Evolutionary conservation across 164 flowering plant species (phyloP), one percentile per base, ranked within the genome.

Genomic region (Macadamia tetraphylla): DNA sequence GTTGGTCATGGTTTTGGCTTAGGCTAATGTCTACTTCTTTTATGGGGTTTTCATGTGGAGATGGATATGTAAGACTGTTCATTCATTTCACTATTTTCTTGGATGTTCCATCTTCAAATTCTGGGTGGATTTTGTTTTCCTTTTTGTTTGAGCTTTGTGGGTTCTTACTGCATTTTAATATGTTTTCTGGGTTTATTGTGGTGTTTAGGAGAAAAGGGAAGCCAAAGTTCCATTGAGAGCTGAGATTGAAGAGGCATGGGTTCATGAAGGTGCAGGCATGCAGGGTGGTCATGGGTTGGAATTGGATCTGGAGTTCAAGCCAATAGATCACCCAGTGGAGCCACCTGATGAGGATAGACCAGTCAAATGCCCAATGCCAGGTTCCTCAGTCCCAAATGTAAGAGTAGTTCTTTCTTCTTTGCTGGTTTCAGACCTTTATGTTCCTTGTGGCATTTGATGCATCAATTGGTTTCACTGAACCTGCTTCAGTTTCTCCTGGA

Each of bases 291-390:
- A 56, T 40, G 75, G 62, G 44, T 58, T 75, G 14, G 85, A 80
- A 58, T 35, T 68, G 0, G 74, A 79, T 6, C 29, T 63, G 0
- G 57, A 53, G 15, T 53, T 53, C 64, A 76, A 81, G 75, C 81
- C 81, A n/a, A 67, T 82, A 13, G 76, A 82, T 1, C 85, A 80
- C 44, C 85, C 85, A 1, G 10, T 66, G 62, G 83, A 82, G 67
- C 83, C 83, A 15, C 65, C 70, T 0, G 83, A 82, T 43, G 81
- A 82, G 74, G 85, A 82, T 53, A 70, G 75, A 2, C 91, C 91
- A 0, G 83, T 87, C 30, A 79, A 82, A 74, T 87, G 91, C 71
- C 91, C 91, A n/a, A 77, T 87, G 74, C 82, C 82, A 6, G 69
- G 76, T 46, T 79, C 84, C 67, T 79, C 88, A 49, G 60, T 80